Percentiles rank a stretch among this genome's conserved stretches.
Evolutionary conservation across 768 basidiomycete species (phyloP).

Genomic region (Calocybe gangraenosa): DNA sequence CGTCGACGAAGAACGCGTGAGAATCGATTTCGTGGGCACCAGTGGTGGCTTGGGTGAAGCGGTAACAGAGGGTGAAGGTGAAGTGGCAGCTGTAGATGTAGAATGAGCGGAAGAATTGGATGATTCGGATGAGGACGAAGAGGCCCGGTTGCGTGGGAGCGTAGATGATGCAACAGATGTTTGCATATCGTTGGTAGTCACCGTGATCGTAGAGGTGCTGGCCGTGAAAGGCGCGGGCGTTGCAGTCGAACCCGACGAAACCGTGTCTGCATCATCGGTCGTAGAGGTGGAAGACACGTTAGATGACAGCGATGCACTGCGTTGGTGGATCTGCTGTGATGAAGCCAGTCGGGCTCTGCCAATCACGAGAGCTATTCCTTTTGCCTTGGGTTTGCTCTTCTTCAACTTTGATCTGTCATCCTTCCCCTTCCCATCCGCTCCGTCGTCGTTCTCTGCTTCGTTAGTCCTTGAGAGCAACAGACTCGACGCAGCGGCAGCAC

Average conservation of each 20-base stretch:
- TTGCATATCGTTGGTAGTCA: background rate
- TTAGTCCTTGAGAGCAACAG: background rate
- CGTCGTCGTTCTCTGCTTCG: background rate
- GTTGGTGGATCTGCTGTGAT: constrained; percentile 14
- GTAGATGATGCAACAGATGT: background rate
- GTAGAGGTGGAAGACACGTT: constrained; percentile 13
- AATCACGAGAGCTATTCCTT: constrained; percentile 9
- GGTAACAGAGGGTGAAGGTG: constrained; percentile 17
- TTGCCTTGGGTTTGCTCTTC: constrained; percentile 2
- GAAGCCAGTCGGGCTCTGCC: constrained; percentile 7
- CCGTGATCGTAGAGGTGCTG: constrained; percentile 1
- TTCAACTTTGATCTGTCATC: constrained; percentile 2
- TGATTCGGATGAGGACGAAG: constrained; percentile 14
- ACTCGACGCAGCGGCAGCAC: constrained; percentile 1
- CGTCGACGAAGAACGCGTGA: constrained; percentile 49
- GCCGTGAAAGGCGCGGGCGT: background rate
- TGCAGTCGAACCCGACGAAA: background rate
- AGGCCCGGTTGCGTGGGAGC: constrained; percentile 10
- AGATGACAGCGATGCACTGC: constrained; percentile 16
- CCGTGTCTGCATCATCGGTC: constrained; percentile 12
- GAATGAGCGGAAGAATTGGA: constrained; percentile 11
- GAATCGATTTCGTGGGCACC: constrained; percentile 44
- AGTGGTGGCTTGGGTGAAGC: constrained; percentile 15
- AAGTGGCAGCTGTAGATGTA: constrained; percentile 12
- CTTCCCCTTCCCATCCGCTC: constrained; percentile 1